Conservation (phyloP, 495 filamentous ascomycete genomes). For the Penicillium salamii region DNA sequence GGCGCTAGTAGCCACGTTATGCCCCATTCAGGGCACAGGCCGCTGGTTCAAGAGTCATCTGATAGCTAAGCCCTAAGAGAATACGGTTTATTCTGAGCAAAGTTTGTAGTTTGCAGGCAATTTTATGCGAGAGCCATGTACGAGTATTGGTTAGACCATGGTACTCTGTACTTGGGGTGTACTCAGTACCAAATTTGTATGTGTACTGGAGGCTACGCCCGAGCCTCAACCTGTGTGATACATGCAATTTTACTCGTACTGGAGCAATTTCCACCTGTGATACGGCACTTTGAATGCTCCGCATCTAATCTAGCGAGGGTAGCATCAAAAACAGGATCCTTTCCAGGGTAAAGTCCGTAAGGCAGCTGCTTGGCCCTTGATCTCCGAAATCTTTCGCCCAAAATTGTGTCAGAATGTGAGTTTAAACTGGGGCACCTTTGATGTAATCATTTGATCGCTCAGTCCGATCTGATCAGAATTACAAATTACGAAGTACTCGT, state of each 20-base stretch:
- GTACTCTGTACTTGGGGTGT: no score
- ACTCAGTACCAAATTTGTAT: no score
- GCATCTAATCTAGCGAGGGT: no score
- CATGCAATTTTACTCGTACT: no score
- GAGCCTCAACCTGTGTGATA: no score
- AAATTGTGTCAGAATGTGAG: neutral
- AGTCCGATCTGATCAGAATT: neutral
- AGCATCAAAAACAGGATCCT: no score
- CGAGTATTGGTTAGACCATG: no score
- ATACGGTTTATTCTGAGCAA: neutral
- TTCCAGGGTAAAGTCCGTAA: no score
- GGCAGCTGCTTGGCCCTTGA: no score
- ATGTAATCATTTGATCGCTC: neutral
- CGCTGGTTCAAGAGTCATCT: slow-evolving; percentile 8
- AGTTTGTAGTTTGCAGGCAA: neutral
- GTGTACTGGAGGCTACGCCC: neutral
- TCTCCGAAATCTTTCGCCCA: no score
- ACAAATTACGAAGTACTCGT: neutral
- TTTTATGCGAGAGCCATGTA: slow-evolving; percentile 1
- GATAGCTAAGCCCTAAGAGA: neutral
- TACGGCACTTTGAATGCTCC: no score
- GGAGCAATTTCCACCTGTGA: no score
- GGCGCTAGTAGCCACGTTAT: neutral
- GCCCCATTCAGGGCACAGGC: slow-evolving; percentile 1
- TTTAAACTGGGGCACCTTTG: neutral